A percentile compares a stretch with the other conserved stretches of the same genome.
Evolutionary conservation across 148 eudicot genomes (phyloP).

Genomic region (Chenopodium quinoa): DNA sequence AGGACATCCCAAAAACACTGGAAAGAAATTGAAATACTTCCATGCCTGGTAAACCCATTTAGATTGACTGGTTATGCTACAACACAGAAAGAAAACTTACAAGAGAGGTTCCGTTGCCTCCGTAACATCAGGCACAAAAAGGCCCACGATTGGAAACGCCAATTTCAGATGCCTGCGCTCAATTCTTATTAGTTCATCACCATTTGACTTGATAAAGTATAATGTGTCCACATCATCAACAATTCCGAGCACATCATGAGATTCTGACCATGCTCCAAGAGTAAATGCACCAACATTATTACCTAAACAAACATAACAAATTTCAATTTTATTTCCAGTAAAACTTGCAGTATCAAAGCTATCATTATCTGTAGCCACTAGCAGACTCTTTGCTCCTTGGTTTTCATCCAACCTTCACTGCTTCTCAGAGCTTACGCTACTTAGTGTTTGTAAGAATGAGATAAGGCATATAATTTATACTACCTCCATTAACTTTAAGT

Average conservation of each 20-base stretch:
- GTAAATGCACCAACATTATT: slow-evolving; percentile 42
- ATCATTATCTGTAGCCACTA: not conserved
- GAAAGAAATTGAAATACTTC: slow-evolving; percentile 4
- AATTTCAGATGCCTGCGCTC: slow-evolving; percentile 58
- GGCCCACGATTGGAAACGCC: slow-evolving; percentile 53
- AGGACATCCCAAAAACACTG: not conserved
- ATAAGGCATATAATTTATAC: no score
- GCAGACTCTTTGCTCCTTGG: not conserved
- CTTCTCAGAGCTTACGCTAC: not conserved
- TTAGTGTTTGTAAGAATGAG: not conserved
- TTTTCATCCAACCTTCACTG: not conserved
- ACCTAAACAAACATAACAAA: slow-evolving; percentile 43
- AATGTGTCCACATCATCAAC: slow-evolving; percentile 62
- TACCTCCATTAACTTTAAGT: no score
- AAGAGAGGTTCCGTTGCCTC: slow-evolving; percentile 51
- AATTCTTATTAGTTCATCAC: slow-evolving; percentile 82
- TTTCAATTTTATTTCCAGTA: not conserved
- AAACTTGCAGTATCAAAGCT: not conserved
- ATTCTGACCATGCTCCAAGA: slow-evolving; percentile 87
- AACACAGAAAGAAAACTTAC: slow-evolving; percentile 46
- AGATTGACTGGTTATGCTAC: not conserved
- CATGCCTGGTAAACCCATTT: not conserved
- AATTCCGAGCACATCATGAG: slow-evolving; percentile 82
- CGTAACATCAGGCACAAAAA: slow-evolving; percentile 52
- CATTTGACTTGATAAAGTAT: slow-evolving; percentile 80